A percentile compares a stretch with the other conserved stretches of the same genome.
Evolutionary conservation across 192 early-diverging fungal species (phyloP).

Genomic region (Coemansia sp.): DNA sequence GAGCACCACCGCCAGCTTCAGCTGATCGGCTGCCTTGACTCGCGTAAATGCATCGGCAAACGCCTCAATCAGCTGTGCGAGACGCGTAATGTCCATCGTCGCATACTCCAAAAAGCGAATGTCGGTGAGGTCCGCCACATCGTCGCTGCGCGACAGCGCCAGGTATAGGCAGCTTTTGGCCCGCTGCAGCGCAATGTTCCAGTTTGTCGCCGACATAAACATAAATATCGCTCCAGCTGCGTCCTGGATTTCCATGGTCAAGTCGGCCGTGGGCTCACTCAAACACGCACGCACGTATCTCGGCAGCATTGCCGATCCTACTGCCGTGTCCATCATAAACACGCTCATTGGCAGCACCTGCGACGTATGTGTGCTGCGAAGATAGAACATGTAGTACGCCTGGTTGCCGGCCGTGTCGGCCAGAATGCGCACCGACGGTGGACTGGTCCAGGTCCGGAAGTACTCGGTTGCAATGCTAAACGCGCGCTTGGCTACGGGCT

Average conservation of each 20-base stretch:
- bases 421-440: slow-evolving; percentile 43
- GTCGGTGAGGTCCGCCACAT: slow-evolving; percentile 74
- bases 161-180: slow-evolving; percentile 67
- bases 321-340: slow-evolving; percentile 30
- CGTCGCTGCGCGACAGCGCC: slow-evolving; percentile 64
- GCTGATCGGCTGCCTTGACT: slow-evolving; percentile 72
- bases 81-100: slow-evolving; percentile 70
- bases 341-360: slow-evolving; percentile 41
- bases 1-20: slow-evolving; percentile 71
- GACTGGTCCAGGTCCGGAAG: slow-evolving; percentile 47
- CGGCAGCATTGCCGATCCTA: slow-evolving; percentile 38
- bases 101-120: slow-evolving; percentile 85
- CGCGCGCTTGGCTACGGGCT: slow-evolving; percentile 55
- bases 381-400: slow-evolving; percentile 37
- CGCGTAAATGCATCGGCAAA: slow-evolving; percentile 47
- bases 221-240: slow-evolving; percentile 81
- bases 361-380: slow-evolving; percentile 49
- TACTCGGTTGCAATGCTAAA: slow-evolving; percentile 45
- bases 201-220: slow-evolving; percentile 88
- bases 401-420: slow-evolving; percentile 49
- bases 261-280: slow-evolving; percentile 41
- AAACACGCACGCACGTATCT: slow-evolving; percentile 59
- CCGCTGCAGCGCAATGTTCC: slow-evolving; percentile 75
- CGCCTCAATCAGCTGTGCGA: slow-evolving; percentile 64
- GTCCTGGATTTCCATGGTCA: slow-evolving; percentile 69